Base-by-base conservation (phyloP, 2,329 filamentous ascomycete species). In the Aspergillus floridensis region DNA sequence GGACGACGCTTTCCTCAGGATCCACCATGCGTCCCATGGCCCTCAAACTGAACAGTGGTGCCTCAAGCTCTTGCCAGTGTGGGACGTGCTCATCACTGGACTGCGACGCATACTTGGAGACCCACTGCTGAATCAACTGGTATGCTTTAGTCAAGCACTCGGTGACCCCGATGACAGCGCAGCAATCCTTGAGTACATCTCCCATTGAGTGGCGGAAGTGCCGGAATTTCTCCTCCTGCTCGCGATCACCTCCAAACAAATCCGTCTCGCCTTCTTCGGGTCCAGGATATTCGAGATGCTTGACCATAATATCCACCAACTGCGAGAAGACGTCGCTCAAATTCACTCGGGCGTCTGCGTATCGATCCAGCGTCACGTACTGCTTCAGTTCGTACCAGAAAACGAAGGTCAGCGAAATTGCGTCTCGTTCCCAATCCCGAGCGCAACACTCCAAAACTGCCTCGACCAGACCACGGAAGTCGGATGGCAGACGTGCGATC, bases 301-400 rank as follows among this genome's bases (percentile, higher is more conserved):
- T 88, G 59, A 99, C 88, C 81, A 99, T 90, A 65, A 98, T 88
- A 71, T 98, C 93, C 60, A 99, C 93, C 44, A 99, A 82, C 72
- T 90, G 89, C 2, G 92, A 90, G 76, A 92, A 99, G 50, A 97
- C 80, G 65, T 96, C 91, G 38, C 91, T 82, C 57, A 92, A 85
- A 68, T 90, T 84, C 63, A 92, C 76, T 54, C 93, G 87, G 46
- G 93, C 90, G 68, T 92, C 85, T 54, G 91, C 90, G 73, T 97
- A 99, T 66, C 89, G 89, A 38, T 98, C 93, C 56, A 99, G 77
- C 1, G 93, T 92, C 51, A 99, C 82, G 73, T 96, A 97, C 74
- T 97, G 92, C 81, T 99, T 99, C 50, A 99, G 84, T 72, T 99
- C 95, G 73, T 96, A 98, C 95, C 95, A 99, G 79, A 99, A 98